phyloP scores from a whole-genome alignment of 257 asterid genomes.

The Rehmannia glutinosa region DNA sequence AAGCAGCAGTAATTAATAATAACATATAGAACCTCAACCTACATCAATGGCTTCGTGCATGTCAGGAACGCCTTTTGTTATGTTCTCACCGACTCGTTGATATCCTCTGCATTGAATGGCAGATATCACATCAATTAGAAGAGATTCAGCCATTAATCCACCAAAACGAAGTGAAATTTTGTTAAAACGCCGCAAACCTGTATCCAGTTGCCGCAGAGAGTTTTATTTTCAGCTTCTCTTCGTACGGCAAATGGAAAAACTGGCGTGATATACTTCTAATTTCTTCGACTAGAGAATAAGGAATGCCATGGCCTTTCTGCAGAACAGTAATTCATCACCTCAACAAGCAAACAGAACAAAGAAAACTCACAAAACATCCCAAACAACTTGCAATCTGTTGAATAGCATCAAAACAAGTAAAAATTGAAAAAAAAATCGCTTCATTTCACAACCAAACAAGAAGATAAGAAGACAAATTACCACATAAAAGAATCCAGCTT shows the following conservation, averaged over 20 bases:
- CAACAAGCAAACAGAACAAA: neutral
- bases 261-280: slow-evolving; percentile 52
- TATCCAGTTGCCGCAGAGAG: slow-evolving; percentile 73
- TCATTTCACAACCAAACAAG: neutral
- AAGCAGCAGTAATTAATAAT: neutral
- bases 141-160: neutral
- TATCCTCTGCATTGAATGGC: slow-evolving; percentile 62
- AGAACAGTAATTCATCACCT: neutral
- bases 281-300: slow-evolving; percentile 53
- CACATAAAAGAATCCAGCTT: slow-evolving; percentile 88
- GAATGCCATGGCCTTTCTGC: slow-evolving; percentile 92
- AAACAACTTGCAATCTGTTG: neutral
- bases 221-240: slow-evolving; percentile 73
- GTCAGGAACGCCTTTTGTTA: slow-evolving; percentile 81
- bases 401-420: neutral
- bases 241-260: slow-evolving; percentile 67
- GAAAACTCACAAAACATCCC: neutral
- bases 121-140: neutral
- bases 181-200: slow-evolving; percentile 47
- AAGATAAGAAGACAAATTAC: slow-evolving; percentile 23
- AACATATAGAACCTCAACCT: slow-evolving; percentile 25
- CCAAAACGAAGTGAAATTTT: neutral
- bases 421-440: neutral
- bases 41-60: slow-evolving; percentile 98
- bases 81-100: slow-evolving; percentile 69